Conservation (phyloP, 2,329 filamentous ascomycete genomes). For the Escovopsis sp. region DNA sequence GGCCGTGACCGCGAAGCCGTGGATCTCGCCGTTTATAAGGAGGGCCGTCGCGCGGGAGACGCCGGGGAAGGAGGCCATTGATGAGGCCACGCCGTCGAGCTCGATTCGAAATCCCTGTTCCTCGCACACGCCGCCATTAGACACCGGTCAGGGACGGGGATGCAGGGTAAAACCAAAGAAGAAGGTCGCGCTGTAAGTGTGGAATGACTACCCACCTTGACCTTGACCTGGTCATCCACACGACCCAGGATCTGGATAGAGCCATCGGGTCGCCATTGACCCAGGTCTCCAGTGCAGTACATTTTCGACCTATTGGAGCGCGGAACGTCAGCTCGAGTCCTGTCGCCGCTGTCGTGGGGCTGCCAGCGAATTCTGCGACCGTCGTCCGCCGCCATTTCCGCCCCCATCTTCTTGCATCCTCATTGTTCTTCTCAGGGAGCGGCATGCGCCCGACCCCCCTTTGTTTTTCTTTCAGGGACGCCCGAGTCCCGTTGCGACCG, state of each 20-base stretch:
- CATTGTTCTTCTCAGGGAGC: no score
- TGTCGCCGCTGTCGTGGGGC: neutral
- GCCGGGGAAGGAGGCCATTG: constrained; percentile 28
- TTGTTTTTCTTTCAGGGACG: neutral
- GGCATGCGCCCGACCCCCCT: no score
- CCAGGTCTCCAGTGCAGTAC: constrained; percentile 47
- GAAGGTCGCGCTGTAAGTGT: neutral
- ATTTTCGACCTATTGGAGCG: constrained; percentile 20
- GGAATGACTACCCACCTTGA: constrained; percentile 27
- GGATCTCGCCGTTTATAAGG: constrained; percentile 30
- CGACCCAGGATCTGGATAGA: constrained; percentile 39
- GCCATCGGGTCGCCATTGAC: constrained; percentile 36
- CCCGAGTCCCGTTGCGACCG: no score
- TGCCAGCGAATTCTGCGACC: neutral
- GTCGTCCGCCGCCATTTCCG: no score
- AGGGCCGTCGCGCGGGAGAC: constrained; percentile 33
- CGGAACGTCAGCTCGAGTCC: constrained; percentile 2
- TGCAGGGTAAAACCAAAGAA: neutral
- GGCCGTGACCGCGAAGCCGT: constrained; percentile 31
- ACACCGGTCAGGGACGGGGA: neutral
- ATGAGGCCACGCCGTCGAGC: constrained; percentile 40
- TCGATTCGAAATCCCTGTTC: constrained; percentile 42
- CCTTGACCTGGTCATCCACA: constrained; percentile 46
- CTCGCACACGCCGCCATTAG: neutral
- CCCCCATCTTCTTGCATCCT: no score